Conservation (phyloP, 177 flowering plant species). For the Telopea speciosissima region DNA sequence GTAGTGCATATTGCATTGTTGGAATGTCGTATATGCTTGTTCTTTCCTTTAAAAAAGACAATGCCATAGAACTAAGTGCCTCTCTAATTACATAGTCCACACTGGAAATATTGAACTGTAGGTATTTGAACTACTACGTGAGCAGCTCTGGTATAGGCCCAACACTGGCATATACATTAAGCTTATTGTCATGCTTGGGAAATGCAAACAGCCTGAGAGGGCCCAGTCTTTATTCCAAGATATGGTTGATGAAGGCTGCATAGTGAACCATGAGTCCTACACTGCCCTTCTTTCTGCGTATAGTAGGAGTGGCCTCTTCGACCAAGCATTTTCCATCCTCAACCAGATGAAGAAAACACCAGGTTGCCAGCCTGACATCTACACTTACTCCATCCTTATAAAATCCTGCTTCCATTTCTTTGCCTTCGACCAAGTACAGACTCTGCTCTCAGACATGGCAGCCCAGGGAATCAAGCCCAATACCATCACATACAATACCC, state of each 20-base stretch:
- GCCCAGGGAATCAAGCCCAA: slow-evolving; percentile 59
- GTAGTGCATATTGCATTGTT: not conserved
- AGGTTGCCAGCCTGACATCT: slow-evolving; percentile 75
- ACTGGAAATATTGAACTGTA: slow-evolving; percentile 18
- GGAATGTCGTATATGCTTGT: not conserved
- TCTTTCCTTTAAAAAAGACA: not conserved
- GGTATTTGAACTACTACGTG: slow-evolving; percentile 85
- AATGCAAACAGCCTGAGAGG: slow-evolving; percentile 89
- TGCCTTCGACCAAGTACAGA: slow-evolving; percentile 56
- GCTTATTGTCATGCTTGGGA: slow-evolving; percentile 95
- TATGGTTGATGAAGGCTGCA: slow-evolving; percentile 87
- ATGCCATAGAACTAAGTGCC: not conserved
- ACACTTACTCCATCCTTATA: slow-evolving; percentile 78
- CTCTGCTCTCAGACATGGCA: slow-evolving; percentile 69
- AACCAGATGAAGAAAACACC: slow-evolving; percentile 64
- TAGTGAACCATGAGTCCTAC: slow-evolving; percentile 43
- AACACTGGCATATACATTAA: slow-evolving; percentile 65
- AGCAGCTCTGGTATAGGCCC: slow-evolving; percentile 95
- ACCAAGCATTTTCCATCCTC: slow-evolving; percentile 28
- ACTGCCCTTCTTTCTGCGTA: slow-evolving; percentile 37
- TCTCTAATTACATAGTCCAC: not conserved
- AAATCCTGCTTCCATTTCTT: slow-evolving; percentile 74
- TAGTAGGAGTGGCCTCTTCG: slow-evolving; percentile 49
- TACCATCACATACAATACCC: slow-evolving; percentile 78
- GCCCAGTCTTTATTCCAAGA: slow-evolving; percentile 65